Evolutionary conservation across 768 basidiomycete species (phyloP).

Genomic region (Auricularia cornea): DNA sequence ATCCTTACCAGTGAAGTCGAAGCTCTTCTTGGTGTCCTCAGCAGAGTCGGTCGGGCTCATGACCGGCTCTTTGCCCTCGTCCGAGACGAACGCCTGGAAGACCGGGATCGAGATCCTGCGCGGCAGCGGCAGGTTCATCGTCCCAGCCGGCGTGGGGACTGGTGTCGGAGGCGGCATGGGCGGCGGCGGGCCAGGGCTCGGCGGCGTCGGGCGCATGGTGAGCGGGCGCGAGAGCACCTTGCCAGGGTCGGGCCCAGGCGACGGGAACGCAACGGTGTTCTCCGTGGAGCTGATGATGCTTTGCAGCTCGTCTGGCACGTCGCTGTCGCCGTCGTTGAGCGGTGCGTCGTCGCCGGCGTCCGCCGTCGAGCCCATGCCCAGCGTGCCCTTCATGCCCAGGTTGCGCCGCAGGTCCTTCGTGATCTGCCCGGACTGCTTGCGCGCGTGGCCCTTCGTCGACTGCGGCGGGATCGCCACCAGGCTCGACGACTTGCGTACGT

Average conservation of each 20-base stretch:
- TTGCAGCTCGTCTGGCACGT: conserved; percentile 74
- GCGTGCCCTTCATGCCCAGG: conserved; percentile 59
- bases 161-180: conserved; percentile 30
- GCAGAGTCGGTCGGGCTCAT: conserved; percentile 35
- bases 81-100: conserved; percentile 30
- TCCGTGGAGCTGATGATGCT: conserved; percentile 34
- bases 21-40: conserved; percentile 67
- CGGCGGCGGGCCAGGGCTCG: conserved; percentile 38
- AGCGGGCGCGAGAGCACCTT: conserved; percentile 1
- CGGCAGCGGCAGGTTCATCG: conserved; percentile 31
- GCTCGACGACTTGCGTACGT: not conserved
- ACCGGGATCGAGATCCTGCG: conserved; percentile 15
- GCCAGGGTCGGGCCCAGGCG: not conserved
- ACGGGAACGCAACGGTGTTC: not conserved
- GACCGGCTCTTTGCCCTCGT: conserved; percentile 30
- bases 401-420: conserved; percentile 33
- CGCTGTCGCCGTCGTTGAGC: conserved; percentile 56
- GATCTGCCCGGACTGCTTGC: not conserved
- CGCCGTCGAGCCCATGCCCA: conserved; percentile 49
- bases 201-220: conserved; percentile 9
- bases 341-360: conserved; percentile 37
- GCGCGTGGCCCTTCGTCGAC: not conserved
- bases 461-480: not conserved
- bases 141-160: not conserved
- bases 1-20: conserved; percentile 55